These are phyloP conservation scores for Lachancea sp. DNA, from an alignment of 805 yeast species.

Conservation along the genomic window DNA sequence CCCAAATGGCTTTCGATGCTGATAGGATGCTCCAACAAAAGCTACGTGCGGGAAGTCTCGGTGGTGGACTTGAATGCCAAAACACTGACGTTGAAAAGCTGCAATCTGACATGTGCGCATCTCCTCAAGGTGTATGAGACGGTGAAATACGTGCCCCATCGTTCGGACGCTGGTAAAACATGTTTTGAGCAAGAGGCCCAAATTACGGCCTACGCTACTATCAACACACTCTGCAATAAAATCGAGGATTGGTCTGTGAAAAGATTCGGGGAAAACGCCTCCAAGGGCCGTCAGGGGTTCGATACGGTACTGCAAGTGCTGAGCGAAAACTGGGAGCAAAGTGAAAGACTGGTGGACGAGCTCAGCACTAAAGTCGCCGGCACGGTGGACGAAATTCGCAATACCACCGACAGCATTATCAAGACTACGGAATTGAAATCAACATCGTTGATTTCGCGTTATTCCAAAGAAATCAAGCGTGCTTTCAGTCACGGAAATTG, in stretches of 20 bases:
- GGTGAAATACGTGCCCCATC: conserved; percentile 73
- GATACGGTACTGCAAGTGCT: conserved; percentile 62
- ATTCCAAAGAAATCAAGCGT: conserved; percentile 13
- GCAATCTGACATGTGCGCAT: conserved; percentile 75
- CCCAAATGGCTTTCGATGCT: conserved; percentile 73
- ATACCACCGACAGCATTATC: conserved; percentile 20
- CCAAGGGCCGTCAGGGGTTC: conserved; percentile 74
- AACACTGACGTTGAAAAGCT: conserved; percentile 73
- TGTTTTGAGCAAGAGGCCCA: conserved; percentile 76
- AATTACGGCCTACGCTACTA: conserved; percentile 75
- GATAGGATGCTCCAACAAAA: conserved; percentile 65
- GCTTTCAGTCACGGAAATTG: conserved; percentile 13
- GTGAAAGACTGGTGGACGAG: conserved; percentile 26
- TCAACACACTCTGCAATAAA: conserved; percentile 65
- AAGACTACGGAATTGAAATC: conserved; percentile 24
- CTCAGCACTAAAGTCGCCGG: conserved; percentile 27
- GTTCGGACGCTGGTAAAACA: conserved; percentile 48
- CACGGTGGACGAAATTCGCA: conserved; percentile 27
- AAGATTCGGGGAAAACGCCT: conserved; percentile 83
- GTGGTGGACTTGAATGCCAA: conserved; percentile 64
- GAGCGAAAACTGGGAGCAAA: conserved; percentile 31
- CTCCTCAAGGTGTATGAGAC: conserved; percentile 78
- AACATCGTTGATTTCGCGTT: conserved; percentile 12
- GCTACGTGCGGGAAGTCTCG: conserved; percentile 84
- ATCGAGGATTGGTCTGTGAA: conserved; percentile 90